phyloP scores from a whole-genome alignment of 2,329 filamentous ascomycete genomes.

The Onygena corvina region DNA sequence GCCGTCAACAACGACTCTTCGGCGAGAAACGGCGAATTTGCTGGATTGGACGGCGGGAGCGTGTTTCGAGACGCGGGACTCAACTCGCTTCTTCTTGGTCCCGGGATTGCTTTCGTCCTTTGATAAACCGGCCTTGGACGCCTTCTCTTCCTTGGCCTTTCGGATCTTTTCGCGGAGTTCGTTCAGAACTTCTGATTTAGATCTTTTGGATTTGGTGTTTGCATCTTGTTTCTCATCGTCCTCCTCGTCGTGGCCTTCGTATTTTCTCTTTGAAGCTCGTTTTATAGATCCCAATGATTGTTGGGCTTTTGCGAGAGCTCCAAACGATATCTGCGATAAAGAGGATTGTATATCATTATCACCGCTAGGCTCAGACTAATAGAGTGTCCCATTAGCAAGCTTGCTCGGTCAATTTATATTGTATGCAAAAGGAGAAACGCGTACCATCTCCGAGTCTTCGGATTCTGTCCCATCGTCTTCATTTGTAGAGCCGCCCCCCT shows the following conservation, averaged over 20 bases:
- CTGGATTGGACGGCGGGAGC: conserved; percentile 73
- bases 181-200: conserved; percentile 21
- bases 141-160: conserved; percentile 34
- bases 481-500: conserved; percentile 33
- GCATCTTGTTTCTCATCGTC: conserved; percentile 8
- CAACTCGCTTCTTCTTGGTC: conserved; percentile 24
- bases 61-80: conserved; percentile 55
- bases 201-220: not conserved
- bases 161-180: conserved; percentile 31
- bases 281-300: conserved; percentile 44
- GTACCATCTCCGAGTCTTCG: conserved; percentile 24
- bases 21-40: conserved; percentile 71
- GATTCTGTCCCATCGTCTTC: conserved; percentile 18
- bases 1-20: conserved; percentile 56
- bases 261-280: conserved; percentile 10
- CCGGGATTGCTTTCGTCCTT: conserved; percentile 32
- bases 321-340: conserved; percentile 63
- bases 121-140: conserved; percentile 19
- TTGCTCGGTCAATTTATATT: no score
- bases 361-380: conserved; percentile 11
- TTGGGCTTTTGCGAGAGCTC: conserved; percentile 78
- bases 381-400: not conserved
- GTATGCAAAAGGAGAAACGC: conserved; percentile 12
- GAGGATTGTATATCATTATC: conserved; percentile 29
- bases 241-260: not conserved